phyloP scores from a whole-genome alignment of 345 rosid genomes.

The Citrus unshiu region DNA sequence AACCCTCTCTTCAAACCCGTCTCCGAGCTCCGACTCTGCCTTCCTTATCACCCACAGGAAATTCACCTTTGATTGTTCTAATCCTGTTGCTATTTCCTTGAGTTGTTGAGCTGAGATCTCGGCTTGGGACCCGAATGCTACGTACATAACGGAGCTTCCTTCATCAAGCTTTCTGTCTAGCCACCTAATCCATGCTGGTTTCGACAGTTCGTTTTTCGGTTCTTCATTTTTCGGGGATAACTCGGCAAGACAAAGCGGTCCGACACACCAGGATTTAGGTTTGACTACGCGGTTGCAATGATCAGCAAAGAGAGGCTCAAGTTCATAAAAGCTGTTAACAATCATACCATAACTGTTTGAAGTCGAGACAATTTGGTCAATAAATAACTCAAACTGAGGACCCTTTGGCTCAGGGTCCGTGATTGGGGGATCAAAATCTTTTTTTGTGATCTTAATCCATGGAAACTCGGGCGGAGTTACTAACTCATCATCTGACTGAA shows the following conservation, averaged over 20 bases:
- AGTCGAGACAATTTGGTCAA: conserved; percentile 7
- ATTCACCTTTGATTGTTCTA: conserved; percentile 51
- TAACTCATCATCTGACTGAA: conserved; percentile 37
- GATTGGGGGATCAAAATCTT: conserved; percentile 25
- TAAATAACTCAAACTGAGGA: conserved; percentile 7
- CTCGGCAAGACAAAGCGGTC: conserved; percentile 52
- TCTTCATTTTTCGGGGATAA: conserved; percentile 8
- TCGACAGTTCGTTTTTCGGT: background rate
- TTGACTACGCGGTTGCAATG: conserved; percentile 9
- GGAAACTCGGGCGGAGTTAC: conserved; percentile 51
- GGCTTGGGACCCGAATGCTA: conserved; percentile 78
- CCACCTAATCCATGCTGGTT: conserved; percentile 59
- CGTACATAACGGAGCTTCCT: conserved; percentile 56
- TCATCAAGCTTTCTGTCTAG: conserved; percentile 47
- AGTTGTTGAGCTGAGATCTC: conserved; percentile 51
- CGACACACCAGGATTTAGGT: conserved; percentile 43
- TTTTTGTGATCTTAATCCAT: conserved; percentile 51
- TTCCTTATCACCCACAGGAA: conserved; percentile 63
- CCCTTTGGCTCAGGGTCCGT: conserved; percentile 10
- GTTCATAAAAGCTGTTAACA: conserved; percentile 61
- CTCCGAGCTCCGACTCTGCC: conserved; percentile 33
- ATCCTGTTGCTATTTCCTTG: conserved; percentile 47
- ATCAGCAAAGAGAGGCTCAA: conserved; percentile 54
- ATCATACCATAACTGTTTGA: conserved; percentile 39
- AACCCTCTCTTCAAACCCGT: conserved; percentile 45